Percentiles rank a stretch among this genome's conserved stretches.
phyloP scores from a whole-genome alignment of 2,329 filamentous ascomycete species.

The Sporothrix globosa region DNA sequence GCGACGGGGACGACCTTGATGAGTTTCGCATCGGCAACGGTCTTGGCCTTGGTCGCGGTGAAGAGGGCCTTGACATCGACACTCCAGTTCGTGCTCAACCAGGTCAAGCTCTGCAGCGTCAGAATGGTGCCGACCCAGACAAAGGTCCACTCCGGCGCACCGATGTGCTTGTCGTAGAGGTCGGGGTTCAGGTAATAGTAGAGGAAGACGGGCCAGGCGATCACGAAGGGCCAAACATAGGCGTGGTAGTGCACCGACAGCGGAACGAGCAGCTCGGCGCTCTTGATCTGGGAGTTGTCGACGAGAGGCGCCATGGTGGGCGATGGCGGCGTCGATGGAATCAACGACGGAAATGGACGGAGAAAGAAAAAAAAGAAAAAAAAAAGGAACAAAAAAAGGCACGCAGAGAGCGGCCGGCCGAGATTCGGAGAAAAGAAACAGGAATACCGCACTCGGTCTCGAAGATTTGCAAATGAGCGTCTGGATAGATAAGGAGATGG shows the following conservation, averaged over 20 bases:
- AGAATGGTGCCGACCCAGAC: slow-evolving; percentile 89
- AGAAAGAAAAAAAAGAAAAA: not conserved
- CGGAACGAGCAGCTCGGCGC: slow-evolving; percentile 85
- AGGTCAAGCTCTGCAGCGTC: slow-evolving; percentile 83
- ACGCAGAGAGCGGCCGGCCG: slow-evolving; percentile 31
- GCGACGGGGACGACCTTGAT: slow-evolving; percentile 92
- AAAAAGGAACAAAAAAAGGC: slow-evolving; percentile 18
- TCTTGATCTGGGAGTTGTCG: slow-evolving; percentile 86
- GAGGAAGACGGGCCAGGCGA: slow-evolving; percentile 91
- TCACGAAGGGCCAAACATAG: slow-evolving; percentile 90
- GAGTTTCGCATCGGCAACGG: slow-evolving; percentile 72
- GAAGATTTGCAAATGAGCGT: not conserved
- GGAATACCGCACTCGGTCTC: not conserved
- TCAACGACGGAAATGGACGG: not conserved
- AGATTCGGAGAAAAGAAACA: not conserved
- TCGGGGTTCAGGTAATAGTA: slow-evolving; percentile 81
- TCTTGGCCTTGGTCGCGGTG: slow-evolving; percentile 71
- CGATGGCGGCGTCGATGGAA: slow-evolving; percentile 2
- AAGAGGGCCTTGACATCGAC: slow-evolving; percentile 83
- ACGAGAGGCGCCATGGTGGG: slow-evolving; percentile 74
- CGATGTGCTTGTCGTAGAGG: slow-evolving; percentile 87
- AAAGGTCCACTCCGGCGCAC: slow-evolving; percentile 96
- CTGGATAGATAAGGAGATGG: not conserved
- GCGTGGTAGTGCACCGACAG: slow-evolving; percentile 78
- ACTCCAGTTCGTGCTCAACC: slow-evolving; percentile 98